Base-by-base conservation (phyloP, 2,329 filamentous ascomycete species). In the Colletotrichum sidae region DNA sequence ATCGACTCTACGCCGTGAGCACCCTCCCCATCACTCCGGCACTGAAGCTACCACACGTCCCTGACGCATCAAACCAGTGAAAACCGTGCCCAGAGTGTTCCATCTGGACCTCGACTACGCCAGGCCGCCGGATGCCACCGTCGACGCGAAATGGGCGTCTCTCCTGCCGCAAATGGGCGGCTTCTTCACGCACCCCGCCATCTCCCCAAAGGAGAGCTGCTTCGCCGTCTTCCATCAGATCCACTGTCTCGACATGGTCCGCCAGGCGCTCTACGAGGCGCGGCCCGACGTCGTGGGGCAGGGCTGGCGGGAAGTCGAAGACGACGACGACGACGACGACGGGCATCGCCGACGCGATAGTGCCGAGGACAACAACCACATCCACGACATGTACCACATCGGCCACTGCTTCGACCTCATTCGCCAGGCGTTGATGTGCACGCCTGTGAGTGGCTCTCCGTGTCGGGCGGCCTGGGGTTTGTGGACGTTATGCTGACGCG, bases 161-260 rank as follows among this genome's bases (percentile, higher is more conserved):
- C 35, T 60, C 34, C 9, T 60, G 7, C 57, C 57, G 1, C 9
- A 34, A 4, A n/a, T 34, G n/a, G 57, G 57, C 3, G 57, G 57
- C 12, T 60, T 60, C 15, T 60, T 60, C 13, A 45, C 10, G 6
- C 41, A 60, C 12, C 41, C 57, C 1, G 7, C 8, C 39, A 25
- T 60, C 3, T 49, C 57, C 4, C 57, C 57, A 6, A 11, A 13
- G 9, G 44, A 39, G 12, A 60, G 57, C 49, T 60, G 57, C 11
- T 9, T 60, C 8, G 57, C 57, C 17, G 61, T 70, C 9, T 67
- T 70, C 25, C 70, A 72, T 52, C 64, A 69, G 39, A 58, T 72
- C 11, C 70, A 72, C 61, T 72, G 70, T 55, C 69, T 72, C 49
- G 59, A 70, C 52, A 47, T 55, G 42, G 45, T 72, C 17, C 69